Evolutionary conservation across 331 rosid genomes (phyloP).

Genomic region (Rhamnella rubrinervis): DNA sequence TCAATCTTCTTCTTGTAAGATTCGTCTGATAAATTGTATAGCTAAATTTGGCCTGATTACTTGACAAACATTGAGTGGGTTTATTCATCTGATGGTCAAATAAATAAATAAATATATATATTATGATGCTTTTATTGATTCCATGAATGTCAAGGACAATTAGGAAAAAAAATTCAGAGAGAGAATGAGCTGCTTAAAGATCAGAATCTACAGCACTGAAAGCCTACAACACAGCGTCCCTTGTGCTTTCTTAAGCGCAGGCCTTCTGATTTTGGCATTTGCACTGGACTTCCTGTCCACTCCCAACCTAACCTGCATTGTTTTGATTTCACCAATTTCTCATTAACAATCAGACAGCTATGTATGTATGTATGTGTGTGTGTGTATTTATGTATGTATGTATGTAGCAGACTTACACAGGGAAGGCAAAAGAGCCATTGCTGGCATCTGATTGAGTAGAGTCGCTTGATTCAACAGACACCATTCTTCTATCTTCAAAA

Average conservation of each 20-base stretch:
- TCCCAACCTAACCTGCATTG: conserved; percentile 64
- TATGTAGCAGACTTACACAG: conserved; percentile 49
- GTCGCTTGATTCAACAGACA: conserved; percentile 44
- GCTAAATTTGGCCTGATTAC: no score
- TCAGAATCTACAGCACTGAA: conserved; percentile 70
- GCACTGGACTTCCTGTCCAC: conserved; percentile 67
- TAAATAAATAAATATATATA: not conserved
- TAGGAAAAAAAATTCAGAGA: not conserved
- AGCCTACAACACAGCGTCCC: conserved; percentile 32
- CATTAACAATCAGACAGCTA: not conserved
- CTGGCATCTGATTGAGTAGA: conserved; percentile 54
- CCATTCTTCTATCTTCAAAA: conserved; percentile 12
- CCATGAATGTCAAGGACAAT: no score
- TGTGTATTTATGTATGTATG: not conserved
- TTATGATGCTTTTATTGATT: not conserved
- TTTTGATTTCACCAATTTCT: conserved; percentile 2
- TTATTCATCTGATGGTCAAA: not conserved
- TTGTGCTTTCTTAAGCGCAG: conserved; percentile 48
- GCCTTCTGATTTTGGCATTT: conserved; percentile 62
- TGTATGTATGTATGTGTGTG: not conserved
- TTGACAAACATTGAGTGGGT: no score
- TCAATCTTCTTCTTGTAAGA: no score
- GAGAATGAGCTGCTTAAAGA: not conserved
- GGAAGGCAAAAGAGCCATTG: conserved; percentile 68
- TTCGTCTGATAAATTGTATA: no score